Percentiles rank a stretch among this genome's conserved stretches.
phyloP scores from a whole-genome alignment of 192 early-diverging fungal genomes.

The Tieghemiomyces parasiticus region DNA sequence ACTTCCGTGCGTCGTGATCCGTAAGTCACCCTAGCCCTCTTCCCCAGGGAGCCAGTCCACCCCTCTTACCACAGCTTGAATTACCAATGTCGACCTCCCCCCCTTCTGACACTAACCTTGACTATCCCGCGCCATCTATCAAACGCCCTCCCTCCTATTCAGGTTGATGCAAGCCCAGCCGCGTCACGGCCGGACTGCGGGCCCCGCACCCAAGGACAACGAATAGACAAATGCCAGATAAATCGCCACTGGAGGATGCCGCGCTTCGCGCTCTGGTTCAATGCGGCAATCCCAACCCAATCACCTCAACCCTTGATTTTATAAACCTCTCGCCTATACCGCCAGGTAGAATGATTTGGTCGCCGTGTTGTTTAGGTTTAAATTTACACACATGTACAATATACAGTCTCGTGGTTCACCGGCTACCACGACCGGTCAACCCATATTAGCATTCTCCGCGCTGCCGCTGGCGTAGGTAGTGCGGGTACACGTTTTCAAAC shows the following conservation, averaged over 20 bases:
- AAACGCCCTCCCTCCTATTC: neutral
- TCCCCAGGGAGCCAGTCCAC: neutral
- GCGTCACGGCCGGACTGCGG: too few species aligned
- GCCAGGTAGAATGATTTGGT: too few species aligned
- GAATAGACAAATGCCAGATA: too few species aligned
- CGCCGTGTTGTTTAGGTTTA: neutral
- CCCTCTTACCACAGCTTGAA: too few species aligned
- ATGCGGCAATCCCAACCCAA: too few species aligned
- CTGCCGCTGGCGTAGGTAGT: neutral
- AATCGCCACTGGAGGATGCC: too few species aligned
- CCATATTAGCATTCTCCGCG: too few species aligned
- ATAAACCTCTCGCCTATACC: too few species aligned
- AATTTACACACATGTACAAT: neutral
- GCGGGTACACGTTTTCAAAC: conserved; percentile 9
- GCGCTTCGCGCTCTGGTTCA: too few species aligned
- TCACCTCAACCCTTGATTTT: too few species aligned
- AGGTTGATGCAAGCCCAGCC: neutral
- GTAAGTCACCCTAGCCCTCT: neutral
- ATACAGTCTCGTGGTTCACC: neutral
- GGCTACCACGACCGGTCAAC: too few species aligned
- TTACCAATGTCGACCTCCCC: neutral
- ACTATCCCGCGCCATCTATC: neutral
- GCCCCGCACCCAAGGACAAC: too few species aligned
- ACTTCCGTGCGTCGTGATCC: neutral
- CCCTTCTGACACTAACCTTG: neutral